A percentile compares a stretch with the other conserved stretches of the same genome.
These are phyloP conservation scores for Ceratobasidium sp. DNA, from an alignment of 1,284 basidiomycete genomes.

Conservation along the genomic window DNA sequence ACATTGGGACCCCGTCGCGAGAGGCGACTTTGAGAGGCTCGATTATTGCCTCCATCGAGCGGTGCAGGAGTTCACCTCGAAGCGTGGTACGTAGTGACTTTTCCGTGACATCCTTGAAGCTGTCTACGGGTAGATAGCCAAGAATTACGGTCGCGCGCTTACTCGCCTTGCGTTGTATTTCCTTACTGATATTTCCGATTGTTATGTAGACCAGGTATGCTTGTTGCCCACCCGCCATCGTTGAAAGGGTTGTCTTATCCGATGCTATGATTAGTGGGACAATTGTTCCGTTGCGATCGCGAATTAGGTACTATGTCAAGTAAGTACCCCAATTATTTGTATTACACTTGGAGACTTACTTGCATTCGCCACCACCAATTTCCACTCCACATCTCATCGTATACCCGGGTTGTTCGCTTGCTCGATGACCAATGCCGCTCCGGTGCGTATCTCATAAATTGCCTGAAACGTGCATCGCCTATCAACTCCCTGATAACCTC, in stretches of 20 bases:
- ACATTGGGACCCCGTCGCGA: slow-evolving; percentile 34
- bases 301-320: background rate
- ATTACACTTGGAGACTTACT: slow-evolving; percentile 20
- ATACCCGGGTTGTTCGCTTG: slow-evolving; percentile 6
- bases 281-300: slow-evolving; percentile 34
- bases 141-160: slow-evolving; percentile 36
- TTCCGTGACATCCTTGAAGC: slow-evolving; percentile 17
- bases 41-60: slow-evolving; percentile 45
- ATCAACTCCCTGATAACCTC: slow-evolving; percentile 49
- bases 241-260: slow-evolving; percentile 43
- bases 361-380: slow-evolving; percentile 45
- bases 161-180: slow-evolving; percentile 24
- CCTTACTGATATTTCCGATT: slow-evolving; percentile 41
- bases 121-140: slow-evolving; percentile 42
- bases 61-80: slow-evolving; percentile 45
- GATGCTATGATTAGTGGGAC: slow-evolving; percentile 42
- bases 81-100: background rate
- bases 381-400: slow-evolving; percentile 40
- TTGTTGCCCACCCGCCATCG: slow-evolving; percentile 37
- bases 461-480: slow-evolving; percentile 32
- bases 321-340: background rate
- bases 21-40: slow-evolving; percentile 44
- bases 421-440: slow-evolving; percentile 36
- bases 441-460: slow-evolving; percentile 35
- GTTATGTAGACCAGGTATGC: slow-evolving; percentile 14